Evolutionary conservation across 805 yeast species (phyloP).

Genomic region (Wickerhamiella bombiphila): DNA sequence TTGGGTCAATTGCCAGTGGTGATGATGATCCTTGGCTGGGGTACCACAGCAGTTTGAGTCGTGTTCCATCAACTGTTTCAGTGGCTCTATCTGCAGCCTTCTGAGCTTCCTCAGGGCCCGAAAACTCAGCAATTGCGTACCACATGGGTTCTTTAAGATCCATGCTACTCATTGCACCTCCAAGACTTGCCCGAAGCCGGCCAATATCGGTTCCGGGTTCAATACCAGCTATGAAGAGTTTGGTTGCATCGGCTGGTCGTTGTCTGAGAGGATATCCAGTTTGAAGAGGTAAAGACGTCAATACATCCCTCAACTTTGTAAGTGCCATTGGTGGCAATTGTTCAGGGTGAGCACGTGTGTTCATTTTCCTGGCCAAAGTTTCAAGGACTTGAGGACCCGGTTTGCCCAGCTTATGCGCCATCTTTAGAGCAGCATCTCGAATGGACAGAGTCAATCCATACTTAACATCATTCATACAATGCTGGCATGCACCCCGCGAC

Average conservation of each 20-base stretch:
- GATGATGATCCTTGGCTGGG: background rate
- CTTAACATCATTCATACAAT: conserved; percentile 69
- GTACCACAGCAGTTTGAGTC: conserved; percentile 20
- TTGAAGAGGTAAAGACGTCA: background rate
- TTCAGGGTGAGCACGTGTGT: background rate
- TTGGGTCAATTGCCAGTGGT: background rate
- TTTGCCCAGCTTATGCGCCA: conserved; percentile 33
- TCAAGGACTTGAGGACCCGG: too few species aligned
- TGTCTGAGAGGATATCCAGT: background rate
- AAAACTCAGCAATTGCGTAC: conserved; percentile 50
- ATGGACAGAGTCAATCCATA: conserved; percentile 67
- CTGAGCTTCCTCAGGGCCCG: conserved; percentile 38
- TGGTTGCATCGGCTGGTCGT: conserved; percentile 28
- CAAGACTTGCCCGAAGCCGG: conserved; percentile 25
- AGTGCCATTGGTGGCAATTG: too few species aligned
- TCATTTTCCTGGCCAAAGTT: background rate
- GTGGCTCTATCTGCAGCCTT: conserved; percentile 16
- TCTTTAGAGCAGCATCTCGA: conserved; percentile 64
- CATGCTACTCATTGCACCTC: conserved; percentile 36
- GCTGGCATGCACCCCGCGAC: conserved; percentile 71
- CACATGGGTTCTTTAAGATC: conserved; percentile 42
- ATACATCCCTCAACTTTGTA: background rate
- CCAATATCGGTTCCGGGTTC: conserved; percentile 46
- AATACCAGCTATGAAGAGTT: conserved; percentile 66
- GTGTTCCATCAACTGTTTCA: conserved; percentile 18